Percentiles rank a stretch among this genome's conserved stretches.
These are phyloP conservation scores for Aspergillus brunneoviolaceus DNA, from an alignment of 2,329 filamentous ascomycete species.

Conservation along the genomic window DNA sequence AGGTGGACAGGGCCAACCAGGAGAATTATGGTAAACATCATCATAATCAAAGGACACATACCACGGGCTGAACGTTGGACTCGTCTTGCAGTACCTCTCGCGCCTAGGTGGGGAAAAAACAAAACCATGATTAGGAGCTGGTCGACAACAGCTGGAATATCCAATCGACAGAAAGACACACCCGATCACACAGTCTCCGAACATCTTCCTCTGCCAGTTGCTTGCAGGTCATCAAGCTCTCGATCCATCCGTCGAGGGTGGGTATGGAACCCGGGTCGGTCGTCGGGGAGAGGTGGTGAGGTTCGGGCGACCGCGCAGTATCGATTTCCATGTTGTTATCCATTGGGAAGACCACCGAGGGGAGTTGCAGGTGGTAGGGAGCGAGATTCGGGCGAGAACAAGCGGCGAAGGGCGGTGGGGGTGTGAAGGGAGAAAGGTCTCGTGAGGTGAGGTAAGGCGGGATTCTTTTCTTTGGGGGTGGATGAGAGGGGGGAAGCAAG, in stretches of 20 bases:
- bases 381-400: constrained; percentile 16
- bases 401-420: constrained; percentile 24
- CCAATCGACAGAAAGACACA: constrained; percentile 47
- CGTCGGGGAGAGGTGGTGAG: constrained; percentile 70
- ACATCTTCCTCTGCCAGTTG: constrained; percentile 94
- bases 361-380: constrained; percentile 5
- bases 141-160: not conserved
- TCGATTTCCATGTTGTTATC: constrained; percentile 98
- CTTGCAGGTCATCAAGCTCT: constrained; percentile 97
- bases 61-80: constrained; percentile 98
- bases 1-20: not conserved
- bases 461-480: constrained; percentile 14
- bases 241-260: constrained; percentile 96
- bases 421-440: constrained; percentile 31
- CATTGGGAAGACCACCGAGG: constrained; percentile 54
- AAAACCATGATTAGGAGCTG: constrained; percentile 17
- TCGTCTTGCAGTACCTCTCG: constrained; percentile 96
- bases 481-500: constrained; percentile 7
- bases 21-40: not conserved
- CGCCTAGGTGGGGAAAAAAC: constrained; percentile 57
- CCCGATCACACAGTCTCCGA: constrained; percentile 96
- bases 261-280: constrained; percentile 86
- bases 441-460: constrained; percentile 35
- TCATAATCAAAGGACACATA: constrained; percentile 50
- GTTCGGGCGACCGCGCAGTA: constrained; percentile 79